Percentiles rank a stretch among this genome's conserved stretches.
Conservation (phyloP, 495 filamentous ascomycete species). For the Trichoderma gamsii region DNA sequence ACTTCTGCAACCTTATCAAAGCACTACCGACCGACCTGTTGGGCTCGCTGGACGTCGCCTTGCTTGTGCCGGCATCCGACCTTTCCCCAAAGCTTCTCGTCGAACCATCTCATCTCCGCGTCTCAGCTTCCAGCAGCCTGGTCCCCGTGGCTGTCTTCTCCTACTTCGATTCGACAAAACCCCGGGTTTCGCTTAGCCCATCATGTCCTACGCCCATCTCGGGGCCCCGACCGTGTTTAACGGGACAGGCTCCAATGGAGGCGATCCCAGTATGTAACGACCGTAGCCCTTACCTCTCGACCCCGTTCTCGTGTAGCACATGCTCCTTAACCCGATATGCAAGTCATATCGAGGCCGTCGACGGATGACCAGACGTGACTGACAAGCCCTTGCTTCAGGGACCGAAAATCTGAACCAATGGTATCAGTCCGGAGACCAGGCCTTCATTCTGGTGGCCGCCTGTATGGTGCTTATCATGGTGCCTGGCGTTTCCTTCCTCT, state of each 20-base stretch:
- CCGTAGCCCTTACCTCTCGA: not conserved
- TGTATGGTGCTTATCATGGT: conserved; percentile 97
- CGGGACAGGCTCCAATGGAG: conserved; percentile 67
- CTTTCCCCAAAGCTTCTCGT: not conserved
- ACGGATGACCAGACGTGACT: not conserved
- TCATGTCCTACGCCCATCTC: conserved; percentile 75
- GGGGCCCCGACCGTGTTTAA: conserved; percentile 71
- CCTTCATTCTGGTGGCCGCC: conserved; percentile 85
- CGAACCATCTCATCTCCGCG: not conserved
- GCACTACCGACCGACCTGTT: not conserved
- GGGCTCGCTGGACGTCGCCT: conserved; percentile 1
- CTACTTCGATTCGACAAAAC: not conserved
- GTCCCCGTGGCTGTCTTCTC: conserved; percentile 8
- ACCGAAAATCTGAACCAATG: conserved; percentile 84
- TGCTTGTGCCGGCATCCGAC: conserved; percentile 9
- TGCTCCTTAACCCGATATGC: conserved; percentile 1
- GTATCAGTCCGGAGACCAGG: conserved; percentile 55
- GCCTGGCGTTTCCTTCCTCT: conserved; percentile 94
- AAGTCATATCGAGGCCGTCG: not conserved
- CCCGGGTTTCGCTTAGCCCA: conserved; percentile 17
- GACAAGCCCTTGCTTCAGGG: conserved; percentile 34
- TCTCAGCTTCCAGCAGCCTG: not conserved
- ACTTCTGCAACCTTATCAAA: conserved; percentile 13
- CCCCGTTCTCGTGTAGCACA: not conserved
- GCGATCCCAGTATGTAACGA: conserved; percentile 66